These are phyloP conservation scores for Sungouiella blattae DNA, from an alignment of 805 yeast genomes.

Conservation along the genomic window DNA sequence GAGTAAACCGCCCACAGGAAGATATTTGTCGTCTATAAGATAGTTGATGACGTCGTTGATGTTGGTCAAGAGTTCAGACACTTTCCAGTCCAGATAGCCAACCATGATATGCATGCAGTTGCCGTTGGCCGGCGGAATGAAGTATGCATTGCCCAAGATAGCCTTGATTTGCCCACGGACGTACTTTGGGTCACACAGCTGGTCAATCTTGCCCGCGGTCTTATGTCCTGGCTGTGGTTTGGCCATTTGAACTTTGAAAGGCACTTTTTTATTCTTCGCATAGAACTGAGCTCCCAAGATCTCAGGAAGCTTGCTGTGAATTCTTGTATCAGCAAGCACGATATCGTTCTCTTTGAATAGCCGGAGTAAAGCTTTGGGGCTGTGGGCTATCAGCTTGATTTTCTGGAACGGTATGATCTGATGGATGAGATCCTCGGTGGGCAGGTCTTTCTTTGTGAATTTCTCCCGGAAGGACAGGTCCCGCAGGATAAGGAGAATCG, in stretches of 20 bases:
- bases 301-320: slow-evolving; percentile 56
- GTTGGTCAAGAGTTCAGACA: slow-evolving; percentile 46
- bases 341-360: slow-evolving; percentile 61
- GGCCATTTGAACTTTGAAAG: slow-evolving; percentile 64
- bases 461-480: slow-evolving; percentile 56
- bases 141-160: slow-evolving; percentile 59
- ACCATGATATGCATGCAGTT: slow-evolving; percentile 56
- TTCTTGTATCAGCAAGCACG: slow-evolving; percentile 65
- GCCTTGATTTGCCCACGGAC: slow-evolving; percentile 62
- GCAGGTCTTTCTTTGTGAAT: slow-evolving; percentile 45
- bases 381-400: slow-evolving; percentile 44
- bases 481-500: slow-evolving; percentile 63
- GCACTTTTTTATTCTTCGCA: slow-evolving; percentile 61
- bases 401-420: slow-evolving; percentile 60
- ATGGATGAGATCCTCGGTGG: slow-evolving; percentile 59
- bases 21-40: slow-evolving; percentile 40
- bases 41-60: slow-evolving; percentile 48
- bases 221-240: slow-evolving; percentile 32
- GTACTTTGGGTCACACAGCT: slow-evolving; percentile 61
- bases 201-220: slow-evolving; percentile 45
- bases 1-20: slow-evolving; percentile 60
- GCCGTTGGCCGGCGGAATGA: slow-evolving; percentile 58
- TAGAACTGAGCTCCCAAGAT: slow-evolving; percentile 60
- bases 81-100: slow-evolving; percentile 51
- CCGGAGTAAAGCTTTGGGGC: slow-evolving; percentile 44